These are phyloP conservation scores for Marsdenia floribunda DNA, from an alignment of 257 asterid species.

Conservation along the genomic window DNA sequence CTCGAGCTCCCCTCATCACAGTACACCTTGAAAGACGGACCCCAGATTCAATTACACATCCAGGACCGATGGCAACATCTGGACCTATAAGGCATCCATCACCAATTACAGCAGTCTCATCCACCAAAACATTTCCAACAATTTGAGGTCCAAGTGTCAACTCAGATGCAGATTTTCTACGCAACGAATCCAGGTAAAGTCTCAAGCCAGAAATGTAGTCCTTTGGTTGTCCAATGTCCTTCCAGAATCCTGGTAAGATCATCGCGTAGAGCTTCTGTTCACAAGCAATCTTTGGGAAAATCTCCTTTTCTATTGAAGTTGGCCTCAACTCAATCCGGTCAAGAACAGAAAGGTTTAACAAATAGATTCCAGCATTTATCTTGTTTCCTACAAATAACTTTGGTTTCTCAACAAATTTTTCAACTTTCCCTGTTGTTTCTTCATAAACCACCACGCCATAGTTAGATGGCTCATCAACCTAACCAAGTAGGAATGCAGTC, in stretches of 20 bases:
- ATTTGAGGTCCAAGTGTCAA: constrained; percentile 50
- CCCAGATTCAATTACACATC: constrained; percentile 60
- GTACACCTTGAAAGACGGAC: constrained; percentile 76
- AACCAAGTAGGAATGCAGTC: background rate
- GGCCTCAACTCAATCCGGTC: constrained; percentile 59
- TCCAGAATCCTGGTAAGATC: constrained; percentile 82
- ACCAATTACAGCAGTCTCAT: constrained; percentile 61
- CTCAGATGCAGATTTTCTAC: constrained; percentile 42
- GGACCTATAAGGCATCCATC: constrained; percentile 78
- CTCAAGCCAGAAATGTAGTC: constrained; percentile 67
- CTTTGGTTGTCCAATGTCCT: constrained; percentile 84
- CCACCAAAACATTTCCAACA: constrained; percentile 61
- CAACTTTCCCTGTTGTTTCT: constrained; percentile 64
- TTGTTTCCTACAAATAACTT: constrained; percentile 68
- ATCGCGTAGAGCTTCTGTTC: constrained; percentile 54
- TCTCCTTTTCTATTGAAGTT: constrained; percentile 79
- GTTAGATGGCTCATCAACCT: constrained; percentile 82
- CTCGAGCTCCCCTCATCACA: constrained; percentile 65
- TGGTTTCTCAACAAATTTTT: constrained; percentile 78
- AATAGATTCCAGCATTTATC: constrained; percentile 78
- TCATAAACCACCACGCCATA: constrained; percentile 70
- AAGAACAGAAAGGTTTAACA: constrained; percentile 58
- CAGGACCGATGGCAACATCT: constrained; percentile 71
- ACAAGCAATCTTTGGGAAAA: constrained; percentile 58
- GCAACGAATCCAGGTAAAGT: constrained; percentile 58